Conservation (phyloP, 208 protist species). For the Crithidia acanthocephali region DNA sequence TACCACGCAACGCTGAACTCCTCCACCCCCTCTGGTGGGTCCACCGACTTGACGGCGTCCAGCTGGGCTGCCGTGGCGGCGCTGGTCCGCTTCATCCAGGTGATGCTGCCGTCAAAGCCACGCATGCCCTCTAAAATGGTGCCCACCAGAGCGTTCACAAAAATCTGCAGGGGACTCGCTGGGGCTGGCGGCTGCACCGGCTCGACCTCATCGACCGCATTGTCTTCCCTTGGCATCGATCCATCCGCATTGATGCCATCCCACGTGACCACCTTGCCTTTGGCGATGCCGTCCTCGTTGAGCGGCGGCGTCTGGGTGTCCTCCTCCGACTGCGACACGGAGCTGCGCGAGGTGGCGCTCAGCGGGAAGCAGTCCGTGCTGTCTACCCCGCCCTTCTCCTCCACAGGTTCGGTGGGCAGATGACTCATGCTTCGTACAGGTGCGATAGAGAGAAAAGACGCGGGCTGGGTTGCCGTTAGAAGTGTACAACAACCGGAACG, state of each 20-base stretch:
- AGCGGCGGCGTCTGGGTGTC: constrained; percentile 3
- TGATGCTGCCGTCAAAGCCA: constrained; percentile 34
- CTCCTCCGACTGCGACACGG: constrained; percentile 11
- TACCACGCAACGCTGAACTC: constrained; percentile 51
- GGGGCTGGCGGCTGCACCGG: constrained; percentile 5
- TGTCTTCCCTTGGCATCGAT: constrained; percentile 1
- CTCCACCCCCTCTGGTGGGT: constrained; percentile 28
- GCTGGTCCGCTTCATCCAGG: constrained; percentile 33
- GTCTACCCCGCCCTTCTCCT: constrained; percentile 14
- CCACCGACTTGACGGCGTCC: constrained; percentile 13
- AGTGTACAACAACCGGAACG: not conserved
- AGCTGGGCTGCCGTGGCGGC: constrained; percentile 24
- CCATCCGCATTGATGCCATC: not conserved
- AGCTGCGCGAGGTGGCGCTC: constrained; percentile 22
- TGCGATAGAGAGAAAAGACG: not conserved
- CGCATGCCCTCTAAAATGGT: constrained; percentile 33
- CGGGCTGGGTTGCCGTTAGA: not conserved
- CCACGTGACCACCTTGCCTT: constrained; percentile 14
- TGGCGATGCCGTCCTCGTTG: constrained; percentile 9
- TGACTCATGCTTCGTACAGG: constrained; percentile 4
- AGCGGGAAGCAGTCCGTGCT: constrained; percentile 15
- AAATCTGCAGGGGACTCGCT: constrained; percentile 17
- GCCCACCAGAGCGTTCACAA: constrained; percentile 22
- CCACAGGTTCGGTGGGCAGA: not conserved
- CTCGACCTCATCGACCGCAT: constrained; percentile 3